Conservation (phyloP, 202 grass and related monocot genomes). For the Dendrocalamus latiflorus region DNA sequence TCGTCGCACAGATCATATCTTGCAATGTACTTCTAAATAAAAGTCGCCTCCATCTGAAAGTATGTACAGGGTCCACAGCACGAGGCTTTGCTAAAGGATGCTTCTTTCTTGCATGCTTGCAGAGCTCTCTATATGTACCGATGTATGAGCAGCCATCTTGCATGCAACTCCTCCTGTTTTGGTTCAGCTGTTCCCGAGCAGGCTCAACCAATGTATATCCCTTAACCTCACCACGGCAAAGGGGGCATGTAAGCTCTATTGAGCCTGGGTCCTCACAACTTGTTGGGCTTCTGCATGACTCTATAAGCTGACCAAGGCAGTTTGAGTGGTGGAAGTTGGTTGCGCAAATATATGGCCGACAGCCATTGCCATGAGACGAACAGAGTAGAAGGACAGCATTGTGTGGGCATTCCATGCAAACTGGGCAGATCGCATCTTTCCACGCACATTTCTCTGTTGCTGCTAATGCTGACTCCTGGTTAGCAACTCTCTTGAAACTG, state of each 20-base stretch:
- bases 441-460: slow-evolving; percentile 44
- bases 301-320: slow-evolving; percentile 55
- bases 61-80: slow-evolving; percentile 38
- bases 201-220: slow-evolving; percentile 64
- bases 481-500: slow-evolving; percentile 27
- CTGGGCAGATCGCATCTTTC: slow-evolving; percentile 47
- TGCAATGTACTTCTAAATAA: slow-evolving; percentile 33
- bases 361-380: slow-evolving; percentile 61
- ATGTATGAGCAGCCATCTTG: slow-evolving; percentile 57
- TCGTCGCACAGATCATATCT: slow-evolving; percentile 49
- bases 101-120: slow-evolving; percentile 41
- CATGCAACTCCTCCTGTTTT: slow-evolving; percentile 52
- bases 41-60: slow-evolving; percentile 44
- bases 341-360: slow-evolving; percentile 59
- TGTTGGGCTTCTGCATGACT: slow-evolving; percentile 24
- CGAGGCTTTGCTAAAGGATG: slow-evolving; percentile 53
- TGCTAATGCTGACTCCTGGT: slow-evolving; percentile 1
- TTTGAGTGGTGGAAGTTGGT: slow-evolving; percentile 53
- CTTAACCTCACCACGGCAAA: slow-evolving; percentile 65
- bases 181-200: slow-evolving; percentile 53
- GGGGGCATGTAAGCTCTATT: slow-evolving; percentile 45
- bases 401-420: slow-evolving; percentile 68
- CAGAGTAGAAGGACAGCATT: slow-evolving; percentile 61
- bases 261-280: slow-evolving; percentile 24
- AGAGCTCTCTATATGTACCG: slow-evolving; percentile 40